These are phyloP conservation scores for Westerdykella ornata DNA, from an alignment of 2,329 filamentous ascomycete species.

Conservation along the genomic window DNA sequence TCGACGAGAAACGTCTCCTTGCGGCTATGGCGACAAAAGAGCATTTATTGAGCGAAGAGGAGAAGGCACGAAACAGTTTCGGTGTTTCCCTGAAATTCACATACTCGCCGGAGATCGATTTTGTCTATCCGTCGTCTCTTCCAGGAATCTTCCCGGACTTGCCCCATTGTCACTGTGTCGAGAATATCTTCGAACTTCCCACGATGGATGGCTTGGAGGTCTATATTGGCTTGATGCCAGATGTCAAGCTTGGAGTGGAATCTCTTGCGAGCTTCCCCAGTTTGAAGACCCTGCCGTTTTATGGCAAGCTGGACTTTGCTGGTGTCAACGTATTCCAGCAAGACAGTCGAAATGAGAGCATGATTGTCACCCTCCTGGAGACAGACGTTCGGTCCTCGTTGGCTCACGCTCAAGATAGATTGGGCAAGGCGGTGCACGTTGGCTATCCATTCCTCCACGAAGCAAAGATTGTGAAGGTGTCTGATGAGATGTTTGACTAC, in stretches of 20 bases:
- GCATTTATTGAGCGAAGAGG: slow-evolving; percentile 64
- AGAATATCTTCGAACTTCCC: slow-evolving; percentile 94
- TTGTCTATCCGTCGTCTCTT: slow-evolving; percentile 78
- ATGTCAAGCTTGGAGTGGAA: slow-evolving; percentile 70
- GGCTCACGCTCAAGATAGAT: slow-evolving; percentile 66
- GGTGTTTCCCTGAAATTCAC: slow-evolving; percentile 91
- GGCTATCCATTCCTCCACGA: slow-evolving; percentile 95
- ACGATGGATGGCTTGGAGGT: slow-evolving; percentile 84
- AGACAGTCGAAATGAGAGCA: slow-evolving; percentile 93
- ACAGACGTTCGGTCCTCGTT: slow-evolving; percentile 64
- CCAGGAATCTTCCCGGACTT: slow-evolving; percentile 87
- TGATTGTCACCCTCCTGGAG: slow-evolving; percentile 78
- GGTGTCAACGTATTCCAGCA: slow-evolving; percentile 93
- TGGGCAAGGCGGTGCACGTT: slow-evolving; percentile 81
- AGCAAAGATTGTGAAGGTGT: slow-evolving; percentile 79
- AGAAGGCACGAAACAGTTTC: slow-evolving; percentile 80
- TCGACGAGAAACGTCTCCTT: slow-evolving; percentile 82
- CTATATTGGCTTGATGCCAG: slow-evolving; percentile 74
- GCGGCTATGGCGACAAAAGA: slow-evolving; percentile 82
- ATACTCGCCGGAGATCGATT: slow-evolving; percentile 70
- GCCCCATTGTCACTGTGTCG: slow-evolving; percentile 77
- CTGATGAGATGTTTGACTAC: slow-evolving; percentile 91
- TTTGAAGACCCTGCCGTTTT: slow-evolving; percentile 76
- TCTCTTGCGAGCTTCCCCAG: slow-evolving; percentile 94
- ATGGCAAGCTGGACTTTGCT: slow-evolving; percentile 74